Percentiles rank a stretch among this genome's conserved stretches.
phyloP scores from a whole-genome alignment of 2,329 filamentous ascomycete species.

The Pseudogymnoascus sp. region DNA sequence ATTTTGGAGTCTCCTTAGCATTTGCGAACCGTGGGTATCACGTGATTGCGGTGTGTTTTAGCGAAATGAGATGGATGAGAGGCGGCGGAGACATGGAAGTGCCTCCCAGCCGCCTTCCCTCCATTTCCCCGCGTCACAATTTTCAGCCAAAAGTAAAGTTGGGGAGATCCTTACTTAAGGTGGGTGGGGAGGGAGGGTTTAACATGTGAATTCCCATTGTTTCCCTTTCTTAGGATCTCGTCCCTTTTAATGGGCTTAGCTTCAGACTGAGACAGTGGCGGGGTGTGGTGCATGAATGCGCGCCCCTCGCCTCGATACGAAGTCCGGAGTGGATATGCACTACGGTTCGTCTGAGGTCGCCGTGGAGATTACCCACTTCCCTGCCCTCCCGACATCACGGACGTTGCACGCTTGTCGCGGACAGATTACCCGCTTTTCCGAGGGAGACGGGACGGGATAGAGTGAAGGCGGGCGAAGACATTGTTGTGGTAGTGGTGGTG shows the following conservation, averaged over 20 bases:
- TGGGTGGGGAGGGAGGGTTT: background rate
- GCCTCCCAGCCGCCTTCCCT: background rate
- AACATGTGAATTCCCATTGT: background rate
- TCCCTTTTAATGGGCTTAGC: background rate
- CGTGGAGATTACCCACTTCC: background rate
- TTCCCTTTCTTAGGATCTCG: background rate
- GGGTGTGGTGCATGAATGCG: background rate
- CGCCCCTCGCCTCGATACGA: background rate
- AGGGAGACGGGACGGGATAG: background rate
- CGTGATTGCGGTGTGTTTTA: background rate
- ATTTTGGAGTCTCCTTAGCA: background rate
- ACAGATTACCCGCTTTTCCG: background rate
- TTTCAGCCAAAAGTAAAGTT: background rate
- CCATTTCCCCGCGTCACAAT: background rate
- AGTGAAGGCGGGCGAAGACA: background rate
- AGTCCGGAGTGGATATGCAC: background rate
- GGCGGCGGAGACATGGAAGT: background rate
- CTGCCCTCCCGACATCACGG: background rate
- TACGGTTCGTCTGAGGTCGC: background rate
- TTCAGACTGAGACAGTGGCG: background rate
- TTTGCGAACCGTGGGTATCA: background rate
- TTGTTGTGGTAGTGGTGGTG: background rate
- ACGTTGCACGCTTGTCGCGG: background rate
- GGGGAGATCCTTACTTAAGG: background rate
- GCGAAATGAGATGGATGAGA: background rate